phyloP scores from a whole-genome alignment of 192 early-diverging fungal species.

The Podila horticola region DNA sequence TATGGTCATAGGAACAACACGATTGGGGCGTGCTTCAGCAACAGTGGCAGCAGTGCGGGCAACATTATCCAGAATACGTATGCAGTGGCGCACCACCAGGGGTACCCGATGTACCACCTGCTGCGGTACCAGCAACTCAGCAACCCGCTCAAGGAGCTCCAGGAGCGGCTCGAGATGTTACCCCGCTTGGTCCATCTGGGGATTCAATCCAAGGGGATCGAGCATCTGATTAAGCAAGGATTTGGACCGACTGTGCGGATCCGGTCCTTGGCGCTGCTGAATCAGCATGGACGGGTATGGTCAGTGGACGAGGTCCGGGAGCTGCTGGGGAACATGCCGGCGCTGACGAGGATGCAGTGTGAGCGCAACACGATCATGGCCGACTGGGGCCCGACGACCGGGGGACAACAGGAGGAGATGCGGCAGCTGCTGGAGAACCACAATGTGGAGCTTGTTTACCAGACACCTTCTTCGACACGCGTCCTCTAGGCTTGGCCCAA shows the following conservation, averaged over 20 bases:
- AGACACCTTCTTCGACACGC: neutral
- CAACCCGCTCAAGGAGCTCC: conserved; percentile 25
- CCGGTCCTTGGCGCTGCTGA: conserved; percentile 26
- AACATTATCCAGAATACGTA: conserved; percentile 31
- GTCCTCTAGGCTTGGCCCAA: neutral
- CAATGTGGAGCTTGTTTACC: conserved; percentile 1
- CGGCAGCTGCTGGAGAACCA: neutral
- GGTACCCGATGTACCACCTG: conserved; percentile 50
- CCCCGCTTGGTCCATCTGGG: conserved; percentile 39
- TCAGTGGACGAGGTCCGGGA: conserved; percentile 21
- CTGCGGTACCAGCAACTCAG: conserved; percentile 21
- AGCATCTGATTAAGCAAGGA: conserved; percentile 32
- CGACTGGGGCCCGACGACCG: neutral
- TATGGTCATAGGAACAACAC: neutral
- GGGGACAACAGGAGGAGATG: neutral
- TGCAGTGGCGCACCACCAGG: conserved; percentile 31
- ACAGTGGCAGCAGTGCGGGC: conserved; percentile 7
- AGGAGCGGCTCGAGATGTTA: conserved; percentile 26
- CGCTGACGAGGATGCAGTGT: conserved; percentile 16
- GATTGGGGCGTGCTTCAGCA: neutral
- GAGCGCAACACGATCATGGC: conserved; percentile 37
- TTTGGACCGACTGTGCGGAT: conserved; percentile 34
- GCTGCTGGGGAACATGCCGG: conserved; percentile 29
- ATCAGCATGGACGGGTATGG: conserved; percentile 44
- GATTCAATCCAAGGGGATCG: conserved; percentile 34